These are phyloP conservation scores for Eragrostis nindensis DNA, from an alignment of 176 grass and related monocot genomes.

Conservation along the genomic window DNA sequence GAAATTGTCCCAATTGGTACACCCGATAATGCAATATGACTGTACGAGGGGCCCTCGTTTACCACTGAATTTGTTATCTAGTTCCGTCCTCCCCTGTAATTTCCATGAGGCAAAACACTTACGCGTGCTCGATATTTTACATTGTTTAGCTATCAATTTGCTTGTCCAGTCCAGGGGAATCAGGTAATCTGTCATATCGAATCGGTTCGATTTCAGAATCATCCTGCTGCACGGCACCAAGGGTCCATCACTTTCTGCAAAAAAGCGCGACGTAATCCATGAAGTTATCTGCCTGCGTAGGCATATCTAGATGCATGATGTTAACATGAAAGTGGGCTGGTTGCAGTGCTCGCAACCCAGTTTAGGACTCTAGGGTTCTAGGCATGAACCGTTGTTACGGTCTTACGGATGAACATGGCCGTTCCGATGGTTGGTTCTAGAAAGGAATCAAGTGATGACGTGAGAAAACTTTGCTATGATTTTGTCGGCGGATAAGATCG, in stretches of 20 bases:
- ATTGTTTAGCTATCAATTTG: background rate
- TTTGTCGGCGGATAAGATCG: background rate
- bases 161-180: background rate
- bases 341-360: no score
- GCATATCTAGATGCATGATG: background rate
- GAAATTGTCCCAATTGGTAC: background rate
- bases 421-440: background rate
- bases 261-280: background rate
- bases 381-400: background rate
- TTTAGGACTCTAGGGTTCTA: background rate
- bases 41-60: background rate
- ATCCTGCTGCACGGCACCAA: background rate
- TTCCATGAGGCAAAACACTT: background rate
- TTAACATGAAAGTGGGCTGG: background rate
- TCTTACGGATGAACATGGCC: background rate
- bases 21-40: background rate
- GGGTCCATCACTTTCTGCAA: background rate
- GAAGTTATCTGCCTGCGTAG: background rate
- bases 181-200: conserved; percentile 5
- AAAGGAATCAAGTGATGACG: background rate
- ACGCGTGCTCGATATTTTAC: background rate
- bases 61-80: background rate
- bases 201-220: conserved; percentile 6
- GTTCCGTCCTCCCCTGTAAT: conserved; percentile 5
- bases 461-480: background rate